These are phyloP conservation scores for Mycosarcoma mackinlayi DNA, from an alignment of 1,284 basidiomycete species.

Conservation along the genomic window DNA sequence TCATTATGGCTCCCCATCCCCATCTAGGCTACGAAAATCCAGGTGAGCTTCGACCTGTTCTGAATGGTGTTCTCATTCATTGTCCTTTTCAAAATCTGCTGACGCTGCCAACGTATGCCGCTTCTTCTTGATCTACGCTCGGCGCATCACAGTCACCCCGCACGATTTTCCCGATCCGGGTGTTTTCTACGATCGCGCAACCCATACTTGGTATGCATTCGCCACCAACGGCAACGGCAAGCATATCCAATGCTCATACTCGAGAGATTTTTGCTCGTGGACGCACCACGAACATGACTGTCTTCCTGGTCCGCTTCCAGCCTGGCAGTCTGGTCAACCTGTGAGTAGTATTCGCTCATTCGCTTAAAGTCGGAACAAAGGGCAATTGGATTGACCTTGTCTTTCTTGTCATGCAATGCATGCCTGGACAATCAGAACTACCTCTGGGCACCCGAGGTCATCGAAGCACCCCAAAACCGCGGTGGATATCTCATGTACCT, in stretches of 20 bases:
- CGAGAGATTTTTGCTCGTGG: constrained; percentile 56
- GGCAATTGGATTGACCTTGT: too few relatives aligned
- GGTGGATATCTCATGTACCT: constrained; percentile 57
- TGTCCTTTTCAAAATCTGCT: not conserved
- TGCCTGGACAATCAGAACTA: constrained; percentile 21
- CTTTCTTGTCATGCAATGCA: too few relatives aligned
- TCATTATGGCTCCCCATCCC: constrained; percentile 48
- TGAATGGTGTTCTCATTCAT: not conserved
- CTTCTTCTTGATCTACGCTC: too few relatives aligned
- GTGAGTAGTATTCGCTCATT: constrained; percentile 24
- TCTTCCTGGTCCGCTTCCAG: constrained; percentile 48
- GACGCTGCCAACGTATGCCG: too few relatives aligned
- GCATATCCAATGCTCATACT: constrained; percentile 51
- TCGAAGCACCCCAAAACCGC: constrained; percentile 47
- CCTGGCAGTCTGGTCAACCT: constrained; percentile 37
- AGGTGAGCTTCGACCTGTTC: constrained; percentile 28
- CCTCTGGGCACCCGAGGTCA: constrained; percentile 56
- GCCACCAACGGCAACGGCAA: constrained; percentile 57
- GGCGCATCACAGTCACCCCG: constrained; percentile 40
- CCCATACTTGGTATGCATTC: constrained; percentile 48
- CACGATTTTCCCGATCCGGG: constrained; percentile 59
- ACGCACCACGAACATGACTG: constrained; percentile 45
- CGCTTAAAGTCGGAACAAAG: too few relatives aligned
- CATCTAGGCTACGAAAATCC: constrained; percentile 53
- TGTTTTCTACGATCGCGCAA: constrained; percentile 43